These are phyloP conservation scores for Cyberlindnera mississippiensis DNA, from an alignment of 805 yeast species.

Conservation along the genomic window DNA sequence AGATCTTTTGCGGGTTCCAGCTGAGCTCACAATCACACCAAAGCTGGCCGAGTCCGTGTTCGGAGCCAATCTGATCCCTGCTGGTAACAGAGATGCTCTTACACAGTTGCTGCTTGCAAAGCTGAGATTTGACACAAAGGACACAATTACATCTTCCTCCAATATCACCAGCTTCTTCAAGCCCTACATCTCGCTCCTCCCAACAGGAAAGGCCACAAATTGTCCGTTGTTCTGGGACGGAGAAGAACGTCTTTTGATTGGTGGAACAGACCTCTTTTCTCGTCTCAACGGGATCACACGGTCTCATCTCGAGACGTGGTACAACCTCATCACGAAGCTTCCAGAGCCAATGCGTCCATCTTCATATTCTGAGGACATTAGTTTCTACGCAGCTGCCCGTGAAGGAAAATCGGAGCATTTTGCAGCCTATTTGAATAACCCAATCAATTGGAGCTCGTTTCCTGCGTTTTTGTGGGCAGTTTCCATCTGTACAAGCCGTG, in stretches of 20 bases:
- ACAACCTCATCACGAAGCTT: conserved; percentile 23
- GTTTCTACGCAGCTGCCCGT: conserved; percentile 27
- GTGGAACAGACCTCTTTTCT: conserved; percentile 68
- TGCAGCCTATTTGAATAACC: conserved; percentile 26
- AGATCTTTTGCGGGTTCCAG: conserved; percentile 38
- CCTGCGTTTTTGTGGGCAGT: conserved; percentile 73
- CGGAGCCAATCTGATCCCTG: conserved; percentile 9
- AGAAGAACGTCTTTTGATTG: conserved; percentile 45
- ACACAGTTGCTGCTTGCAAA: conserved; percentile 38
- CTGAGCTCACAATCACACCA: conserved; percentile 34
- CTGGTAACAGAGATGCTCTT: conserved; percentile 16
- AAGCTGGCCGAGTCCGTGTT: conserved; percentile 32
- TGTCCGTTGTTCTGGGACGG: conserved; percentile 67
- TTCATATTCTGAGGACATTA: conserved; percentile 24
- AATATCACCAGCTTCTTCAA: conserved; percentile 24
- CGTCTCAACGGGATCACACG: conserved; percentile 45
- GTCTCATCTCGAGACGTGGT: conserved; percentile 60
- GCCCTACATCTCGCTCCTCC: conserved; percentile 49
- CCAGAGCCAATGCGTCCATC: conserved; percentile 15
- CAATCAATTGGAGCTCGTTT: conserved; percentile 56
- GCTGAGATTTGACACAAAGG: conserved; percentile 34
- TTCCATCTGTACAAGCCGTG: conserved; percentile 66
- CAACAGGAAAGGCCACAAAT: conserved; percentile 40
- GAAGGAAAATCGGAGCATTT: conserved; percentile 24
- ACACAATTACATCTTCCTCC: conserved; percentile 11